Base-by-base conservation (phyloP, 306 rosid genomes). In the Ammopiptanthus mongolicus region DNA sequence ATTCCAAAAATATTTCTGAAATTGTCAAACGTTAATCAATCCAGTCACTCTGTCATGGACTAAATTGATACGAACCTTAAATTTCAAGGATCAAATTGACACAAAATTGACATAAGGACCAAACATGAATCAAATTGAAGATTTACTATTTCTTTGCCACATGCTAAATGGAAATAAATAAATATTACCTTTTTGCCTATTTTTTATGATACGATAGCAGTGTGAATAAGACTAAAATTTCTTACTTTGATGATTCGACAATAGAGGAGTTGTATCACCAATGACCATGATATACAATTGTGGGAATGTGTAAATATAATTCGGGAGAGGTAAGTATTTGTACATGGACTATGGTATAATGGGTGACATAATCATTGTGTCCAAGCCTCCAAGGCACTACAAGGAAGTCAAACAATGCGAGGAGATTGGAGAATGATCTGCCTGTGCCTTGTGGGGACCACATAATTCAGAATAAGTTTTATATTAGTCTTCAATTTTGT, bases 321-420 rank as follows among this genome's bases (percentile, higher is more conserved):
- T 69, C 1, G 14, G 34, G 17, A n/a, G 65, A 39, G 22, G 29
- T 11, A 39, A 60, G 5, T 5, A 25, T 7, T 15, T 4, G 8
- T 13, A 23, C 28, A 36, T 10, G 46, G 46, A 10, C 46, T 39
- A 39, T 31, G 56, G 46, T 2, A 28, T 62, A 70, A 81, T 83
- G 77, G 83, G 77, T 13, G 62, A 59, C 80, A 65, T 46, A 55
- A 60, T 78, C 69, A 82, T 60, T 63, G 63, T 22, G 34, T 50
- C 17, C 6, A 31, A 68, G 71, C 28, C 61, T 29, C 15, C 4
- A 31, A 69, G 67, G 29, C 69, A 53, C 53, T 25, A 9, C 14
- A 36, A 19, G 60, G 44, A 68, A 73, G 77, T 73, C 73, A 82
- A 82, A 64, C 56, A 23, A 39, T 19, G 77, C 33, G 10, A 58